Evolutionary conservation across 2,329 filamentous ascomycete species (phyloP), one percentile per base, ranked within the genome.

Genomic region (Exophiala bonariae): DNA sequence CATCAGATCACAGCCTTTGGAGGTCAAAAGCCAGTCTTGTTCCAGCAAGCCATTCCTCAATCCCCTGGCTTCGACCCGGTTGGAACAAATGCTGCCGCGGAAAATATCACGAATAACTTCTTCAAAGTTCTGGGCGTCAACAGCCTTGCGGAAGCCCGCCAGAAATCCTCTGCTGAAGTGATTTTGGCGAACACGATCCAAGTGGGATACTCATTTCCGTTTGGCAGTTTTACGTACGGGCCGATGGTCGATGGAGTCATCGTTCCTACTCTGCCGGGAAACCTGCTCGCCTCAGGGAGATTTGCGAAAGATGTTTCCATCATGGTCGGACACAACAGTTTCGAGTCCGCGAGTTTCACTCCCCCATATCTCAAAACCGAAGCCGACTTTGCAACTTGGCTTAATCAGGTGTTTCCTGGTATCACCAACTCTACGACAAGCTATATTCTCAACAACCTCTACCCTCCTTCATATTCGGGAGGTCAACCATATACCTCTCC

Each of bases 1-100:
- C 76, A 80, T 54, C 77, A 81, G 45, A 73, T 80, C 50, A 81
- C 77, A 18, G 67, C 75, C 1, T 77, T 68, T 49, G 77, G 76
- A 30, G 76, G 74, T 8, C 55, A 60, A 11, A 10, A 54, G 7
- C 50, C 58, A 1, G 47, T 53, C 11, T 59, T 60, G 3, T 69
- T 69, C 52, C 60, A 67, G 19, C 60, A 61, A 45, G 74, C 73
- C 10, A 67, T 77, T 5, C 41, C 68, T 1, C 74, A 77, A 50
- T 75, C 70, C 31, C 72, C 73, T 2, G 64, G 60, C 6, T 68
- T 60, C 58, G 40, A 59, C 6, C 72, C 70, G 1, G 45, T 64
- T 2, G 52, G 64, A 4, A 63, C 64, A 3, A 52, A 64, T 4
- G 49, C 60, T 18, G 50, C 62, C 26, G 66, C 74, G 43, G 72